Conservation (phyloP, 176 grass and related monocot genomes). For the Areca catechu region DNA sequence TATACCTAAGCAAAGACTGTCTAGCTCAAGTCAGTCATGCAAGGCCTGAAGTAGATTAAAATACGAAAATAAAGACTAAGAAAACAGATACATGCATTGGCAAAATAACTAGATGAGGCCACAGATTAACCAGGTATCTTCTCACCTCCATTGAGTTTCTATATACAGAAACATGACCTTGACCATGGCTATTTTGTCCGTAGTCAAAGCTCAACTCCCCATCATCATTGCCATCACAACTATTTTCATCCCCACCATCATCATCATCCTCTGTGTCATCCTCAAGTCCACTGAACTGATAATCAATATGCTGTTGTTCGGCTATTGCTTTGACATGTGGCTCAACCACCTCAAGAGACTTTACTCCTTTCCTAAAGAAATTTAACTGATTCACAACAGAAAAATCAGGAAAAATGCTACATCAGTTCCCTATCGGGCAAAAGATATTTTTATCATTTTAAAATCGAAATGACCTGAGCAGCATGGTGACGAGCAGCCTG, state of each 20-base stretch:
- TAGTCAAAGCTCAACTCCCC: constrained; percentile 75
- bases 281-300: constrained; percentile 82
- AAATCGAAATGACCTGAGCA: constrained; percentile 41
- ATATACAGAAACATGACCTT: constrained; percentile 33
- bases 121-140: background rate
- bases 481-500: constrained; percentile 97
- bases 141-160: constrained; percentile 57
- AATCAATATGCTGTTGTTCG: constrained; percentile 87
- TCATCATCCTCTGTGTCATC: constrained; percentile 57
- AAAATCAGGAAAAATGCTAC: background rate
- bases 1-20: no score
- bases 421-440: no score
- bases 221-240: constrained; percentile 52
- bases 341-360: constrained; percentile 77
- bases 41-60: no score
- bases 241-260: constrained; percentile 26
- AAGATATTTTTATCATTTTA: no score
- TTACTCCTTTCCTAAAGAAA: constrained; percentile 78
- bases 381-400: constrained; percentile 49
- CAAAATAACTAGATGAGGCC: no score
- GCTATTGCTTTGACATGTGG: constrained; percentile 75
- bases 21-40: no score
- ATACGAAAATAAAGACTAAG: no score
- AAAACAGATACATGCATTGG: no score
- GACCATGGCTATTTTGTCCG: constrained; percentile 38